Percentiles rank a stretch among this genome's conserved stretches.
phyloP scores from a whole-genome alignment of 1,139 yeast genomes.

The Magnusiomyces paraingens region DNA sequence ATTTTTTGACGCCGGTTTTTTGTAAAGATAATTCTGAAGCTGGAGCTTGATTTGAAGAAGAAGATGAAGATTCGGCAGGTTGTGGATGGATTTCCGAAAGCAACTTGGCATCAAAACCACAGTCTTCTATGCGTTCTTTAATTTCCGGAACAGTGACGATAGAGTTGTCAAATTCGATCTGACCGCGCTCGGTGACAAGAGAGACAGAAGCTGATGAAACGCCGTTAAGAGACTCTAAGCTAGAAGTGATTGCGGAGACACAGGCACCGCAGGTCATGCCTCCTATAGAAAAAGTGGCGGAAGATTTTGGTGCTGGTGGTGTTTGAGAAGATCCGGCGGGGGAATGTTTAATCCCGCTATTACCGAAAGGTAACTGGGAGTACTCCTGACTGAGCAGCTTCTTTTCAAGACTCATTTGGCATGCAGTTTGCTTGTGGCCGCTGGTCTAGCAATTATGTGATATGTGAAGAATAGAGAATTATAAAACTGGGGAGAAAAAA shows the following conservation, averaged over 20 bases:
- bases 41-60: too few species aligned
- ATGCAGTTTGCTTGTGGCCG: neutral
- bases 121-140: constrained; percentile 53
- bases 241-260: constrained; percentile 53
- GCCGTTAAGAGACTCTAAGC: constrained; percentile 45
- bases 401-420: neutral
- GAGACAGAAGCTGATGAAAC: constrained; percentile 39
- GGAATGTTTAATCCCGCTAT: neutral
- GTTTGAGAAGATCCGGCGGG: neutral
- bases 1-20: neutral
- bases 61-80: too few species aligned
- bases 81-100: constrained; percentile 15
- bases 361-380: neutral
- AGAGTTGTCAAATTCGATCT: constrained; percentile 41
- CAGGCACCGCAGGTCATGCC: constrained; percentile 86
- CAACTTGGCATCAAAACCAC: constrained; percentile 61
- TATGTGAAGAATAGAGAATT: neutral
- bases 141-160: constrained; percentile 36
- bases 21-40: too few species aligned
- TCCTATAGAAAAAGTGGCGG: constrained; percentile 7
- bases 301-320: neutral
- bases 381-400: neutral
- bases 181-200: constrained; percentile 66
- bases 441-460: neutral
- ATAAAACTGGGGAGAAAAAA: too few species aligned